Evolutionary conservation across 129 eudicot genomes (phyloP), one percentile per base, ranked within the genome.

Genomic region (Dittrichia graveolens): DNA sequence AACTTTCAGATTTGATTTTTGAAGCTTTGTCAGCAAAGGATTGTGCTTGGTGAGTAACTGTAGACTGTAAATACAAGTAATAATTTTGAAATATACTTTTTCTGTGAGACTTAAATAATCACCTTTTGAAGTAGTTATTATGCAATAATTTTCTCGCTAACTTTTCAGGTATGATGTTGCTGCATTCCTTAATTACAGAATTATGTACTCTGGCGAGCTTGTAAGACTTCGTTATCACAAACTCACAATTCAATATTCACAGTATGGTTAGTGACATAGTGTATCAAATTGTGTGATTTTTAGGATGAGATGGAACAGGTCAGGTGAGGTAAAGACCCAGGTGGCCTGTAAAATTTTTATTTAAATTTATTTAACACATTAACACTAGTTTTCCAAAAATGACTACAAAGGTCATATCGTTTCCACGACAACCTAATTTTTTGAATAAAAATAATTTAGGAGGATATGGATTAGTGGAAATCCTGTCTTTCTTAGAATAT

Each of bases 1-100:
- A 81, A 74, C 89, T 87, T 58, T 43, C 89, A 65, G 89, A 80
- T 64, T 78, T 92, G 92, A 65, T 63, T 44, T 92, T 81, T 80
- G 98, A 92, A 86, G 98, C 98, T 73, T 63, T 80, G 56, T 92
- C 96, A 66, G 61, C 87, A 6, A 92, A 88, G 80, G 98, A 92
- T 76, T 67, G 47, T 70, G 96, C 95, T 79, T 92, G 98, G 98
- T 92, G 78, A 87, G 96, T 72, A 75, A 71, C 45, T 38, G 2
- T 69, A 73, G 75, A 71, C 45, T 38, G 2, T 69, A 73, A 71
- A 61, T 61, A 43, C 61, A 68, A 44, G 24, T 43, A 12, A 16
- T 35, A 12, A 52, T 61, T 62, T 50, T 71, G 48, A 68, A 13
- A 61, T 61, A 49, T 38, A 10, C 10, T 14, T 55, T 13, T 55